Conservation (phyloP, 148 eudicot genomes). For the Nyssa sinensis region DNA sequence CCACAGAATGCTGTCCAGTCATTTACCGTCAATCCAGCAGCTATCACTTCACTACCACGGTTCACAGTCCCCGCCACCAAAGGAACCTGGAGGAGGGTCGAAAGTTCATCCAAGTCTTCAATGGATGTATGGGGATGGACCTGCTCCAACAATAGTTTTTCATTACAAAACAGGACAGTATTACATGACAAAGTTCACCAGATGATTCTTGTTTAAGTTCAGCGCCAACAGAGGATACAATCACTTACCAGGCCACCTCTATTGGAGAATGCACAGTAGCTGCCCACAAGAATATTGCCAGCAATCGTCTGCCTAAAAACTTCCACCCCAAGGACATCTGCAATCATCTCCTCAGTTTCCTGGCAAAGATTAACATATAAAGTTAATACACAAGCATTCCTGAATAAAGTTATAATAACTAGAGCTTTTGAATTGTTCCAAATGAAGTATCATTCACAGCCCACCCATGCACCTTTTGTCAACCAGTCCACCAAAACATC, state of each 20-base stretch:
- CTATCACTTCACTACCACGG: constrained; percentile 80
- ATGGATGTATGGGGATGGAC: constrained; percentile 82
- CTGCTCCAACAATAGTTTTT: constrained; percentile 23
- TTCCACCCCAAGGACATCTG: constrained; percentile 83
- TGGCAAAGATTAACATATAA: constrained; percentile 11
- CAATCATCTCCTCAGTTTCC: constrained; percentile 84
- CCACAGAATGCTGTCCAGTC: constrained; percentile 89
- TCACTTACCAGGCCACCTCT: constrained; percentile 69
- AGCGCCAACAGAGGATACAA: not conserved
- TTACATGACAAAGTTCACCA: not conserved
- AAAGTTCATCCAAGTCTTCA: constrained; percentile 77
- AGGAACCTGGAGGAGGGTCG: constrained; percentile 83
- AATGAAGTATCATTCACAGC: not conserved
- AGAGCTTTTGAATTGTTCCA: not conserved
- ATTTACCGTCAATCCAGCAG: constrained; percentile 63
- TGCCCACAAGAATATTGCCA: constrained; percentile 77
- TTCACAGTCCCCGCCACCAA: constrained; percentile 80
- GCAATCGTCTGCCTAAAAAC: constrained; percentile 76
- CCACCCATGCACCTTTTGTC: not conserved
- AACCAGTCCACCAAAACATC: not conserved
- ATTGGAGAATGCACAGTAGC: constrained; percentile 64
- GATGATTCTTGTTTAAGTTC: not conserved
- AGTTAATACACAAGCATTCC: not conserved
- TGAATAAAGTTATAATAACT: not conserved
- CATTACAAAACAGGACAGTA: not conserved